These are phyloP conservation scores for Mallotus japonicus DNA, from an alignment of 441 rosid species.

Conservation along the genomic window DNA sequence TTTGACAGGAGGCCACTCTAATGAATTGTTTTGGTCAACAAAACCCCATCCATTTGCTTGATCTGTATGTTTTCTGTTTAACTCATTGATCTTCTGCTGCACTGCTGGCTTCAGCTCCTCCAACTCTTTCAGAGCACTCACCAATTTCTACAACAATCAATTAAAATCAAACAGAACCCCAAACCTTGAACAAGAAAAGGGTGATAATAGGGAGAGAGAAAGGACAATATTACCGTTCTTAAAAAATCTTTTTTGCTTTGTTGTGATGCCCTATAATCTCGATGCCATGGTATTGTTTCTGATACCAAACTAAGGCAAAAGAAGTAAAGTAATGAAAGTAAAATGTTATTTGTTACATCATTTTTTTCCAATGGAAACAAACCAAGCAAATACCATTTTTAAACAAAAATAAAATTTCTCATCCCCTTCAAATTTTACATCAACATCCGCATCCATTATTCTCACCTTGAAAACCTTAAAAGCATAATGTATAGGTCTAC, in stretches of 20 bases:
- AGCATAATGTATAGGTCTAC: conserved; percentile 93
- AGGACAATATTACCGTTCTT: conserved; percentile 49
- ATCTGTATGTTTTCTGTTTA: conserved; percentile 43
- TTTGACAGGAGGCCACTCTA: conserved; percentile 45
- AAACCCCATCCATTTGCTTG: conserved; percentile 37
- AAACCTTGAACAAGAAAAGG: conserved; percentile 26
- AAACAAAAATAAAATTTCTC: neutral
- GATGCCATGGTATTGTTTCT: conserved; percentile 93
- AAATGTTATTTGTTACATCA: conserved; percentile 2
- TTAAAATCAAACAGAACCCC: conserved; percentile 15
- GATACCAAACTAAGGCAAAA: conserved; percentile 68
- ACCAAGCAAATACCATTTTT: neutral
- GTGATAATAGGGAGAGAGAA: neutral
- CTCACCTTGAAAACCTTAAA: conserved; percentile 90
- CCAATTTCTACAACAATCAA: conserved; percentile 53
- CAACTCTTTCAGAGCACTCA: conserved; percentile 72
- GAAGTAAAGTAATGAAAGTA: conserved; percentile 19
- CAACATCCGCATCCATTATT: conserved; percentile 11
- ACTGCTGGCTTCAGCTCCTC: conserved; percentile 85
- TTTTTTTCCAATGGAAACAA: conserved; percentile 4
- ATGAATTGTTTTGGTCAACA: conserved; percentile 38
- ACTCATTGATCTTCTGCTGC: conserved; percentile 55
- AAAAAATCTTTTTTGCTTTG: conserved; percentile 52
- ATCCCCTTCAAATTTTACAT: neutral
- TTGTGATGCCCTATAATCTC: conserved; percentile 57